phyloP scores from a whole-genome alignment of 2,329 filamentous ascomycete species.

The Trichoderma polysporum region DNA sequence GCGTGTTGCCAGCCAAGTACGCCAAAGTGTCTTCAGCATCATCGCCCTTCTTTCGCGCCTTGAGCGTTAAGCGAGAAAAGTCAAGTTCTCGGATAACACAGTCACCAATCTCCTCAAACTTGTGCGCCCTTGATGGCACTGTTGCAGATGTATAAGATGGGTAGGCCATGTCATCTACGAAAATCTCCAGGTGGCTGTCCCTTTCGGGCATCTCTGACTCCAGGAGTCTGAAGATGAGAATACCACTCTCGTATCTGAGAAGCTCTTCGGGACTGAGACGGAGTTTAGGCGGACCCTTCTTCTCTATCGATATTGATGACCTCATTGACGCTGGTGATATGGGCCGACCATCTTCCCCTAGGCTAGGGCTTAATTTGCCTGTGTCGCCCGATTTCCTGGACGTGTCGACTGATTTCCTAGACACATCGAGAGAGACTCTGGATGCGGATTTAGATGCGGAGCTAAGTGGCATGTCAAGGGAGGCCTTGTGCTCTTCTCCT shows the following conservation, averaged over 20 bases:
- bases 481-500: slow-evolving; percentile 7
- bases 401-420: slow-evolving; percentile 8
- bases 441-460: slow-evolving; percentile 15
- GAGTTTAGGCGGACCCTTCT: slow-evolving; percentile 69
- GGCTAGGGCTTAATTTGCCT: slow-evolving; percentile 35
- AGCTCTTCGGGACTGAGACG: slow-evolving; percentile 78
- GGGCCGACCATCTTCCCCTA: slow-evolving; percentile 28
- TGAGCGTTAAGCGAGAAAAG: slow-evolving; percentile 87
- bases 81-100: slow-evolving; percentile 97
- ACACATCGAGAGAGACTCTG: slow-evolving; percentile 10
- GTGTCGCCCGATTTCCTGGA: slow-evolving; percentile 9
- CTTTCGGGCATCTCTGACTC: slow-evolving; percentile 79
- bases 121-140: slow-evolving; percentile 65
- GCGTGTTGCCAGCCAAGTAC: slow-evolving; percentile 78
- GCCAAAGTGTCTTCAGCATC: slow-evolving; percentile 76
- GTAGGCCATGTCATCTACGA: slow-evolving; percentile 94
- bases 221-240: slow-evolving; percentile 91
- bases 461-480: slow-evolving; percentile 19
- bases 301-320: slow-evolving; percentile 43
- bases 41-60: slow-evolving; percentile 77
- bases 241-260: slow-evolving; percentile 80
- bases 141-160: slow-evolving; percentile 81
- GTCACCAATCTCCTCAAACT: slow-evolving; percentile 90
- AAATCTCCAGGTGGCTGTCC: slow-evolving; percentile 77
- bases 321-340: slow-evolving; percentile 40